Base-by-base conservation (phyloP, 352 stramenopile species). In the Globisporangium radiosum region DNA sequence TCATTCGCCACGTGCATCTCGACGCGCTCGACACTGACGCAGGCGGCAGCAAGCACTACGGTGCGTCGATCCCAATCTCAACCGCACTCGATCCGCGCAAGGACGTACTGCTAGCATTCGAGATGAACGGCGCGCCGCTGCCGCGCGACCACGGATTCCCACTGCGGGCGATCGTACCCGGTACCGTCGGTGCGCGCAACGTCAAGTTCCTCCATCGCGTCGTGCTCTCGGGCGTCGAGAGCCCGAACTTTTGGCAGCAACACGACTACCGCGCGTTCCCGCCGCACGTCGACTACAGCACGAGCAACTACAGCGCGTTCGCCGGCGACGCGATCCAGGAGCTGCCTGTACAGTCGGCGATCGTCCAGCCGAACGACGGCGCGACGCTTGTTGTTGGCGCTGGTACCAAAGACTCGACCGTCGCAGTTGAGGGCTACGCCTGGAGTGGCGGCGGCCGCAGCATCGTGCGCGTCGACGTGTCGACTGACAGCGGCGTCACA, bases 381-480 rank as follows among this genome's bases (percentile, higher is more conserved):
- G 65, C 66, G 0, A 61, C 75, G 57, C 65, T 72, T 60, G 52
- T 73, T 3, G 65, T 81, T 64, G 85, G 38, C 70, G n/a, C 3
- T 9, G 45, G 1, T 10, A n/a, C 79, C 65, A 59, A 62, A 5
- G 76, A 92, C 38, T 76, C 75, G 39, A 53, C 33, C 5, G 69
- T 84, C n/a, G 87, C 81, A 14, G 75, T 98, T 7, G 92, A 96
- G 66, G 96, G 96, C 42, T 98, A 97, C 55, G 92, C 95, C 33
- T 98, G 90, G 86, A 95, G 81, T 54, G 94, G 96, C 25, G 97
- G 95, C 13, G 97, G 97, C 13, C 83, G 96, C 36, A 94, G 94
- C 64, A 97, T 98, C 57, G 90, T 98, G 50, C 85, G 97, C 44
- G 96, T 99, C 15, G 97, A 99, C 57, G 83, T 99, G 0, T 98